phyloP scores from a whole-genome alignment of 2,329 filamentous ascomycete species.

The Aspergillus spinulosporus region DNA sequence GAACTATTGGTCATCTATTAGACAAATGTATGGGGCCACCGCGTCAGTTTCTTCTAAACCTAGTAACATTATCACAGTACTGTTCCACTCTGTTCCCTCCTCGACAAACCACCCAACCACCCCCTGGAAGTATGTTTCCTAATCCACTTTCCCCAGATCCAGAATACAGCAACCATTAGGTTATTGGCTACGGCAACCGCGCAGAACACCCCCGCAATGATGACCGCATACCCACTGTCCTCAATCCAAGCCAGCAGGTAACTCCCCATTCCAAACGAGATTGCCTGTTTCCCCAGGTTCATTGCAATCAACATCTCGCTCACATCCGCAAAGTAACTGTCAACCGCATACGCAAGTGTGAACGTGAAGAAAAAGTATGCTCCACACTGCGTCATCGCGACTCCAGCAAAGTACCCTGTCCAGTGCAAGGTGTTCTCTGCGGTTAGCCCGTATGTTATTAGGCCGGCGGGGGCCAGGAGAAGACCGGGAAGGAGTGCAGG shows the following conservation, averaged over 20 bases:
- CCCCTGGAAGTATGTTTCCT: slow-evolving; percentile 47
- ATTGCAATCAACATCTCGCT: slow-evolving; percentile 64
- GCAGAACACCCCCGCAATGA: slow-evolving; percentile 55
- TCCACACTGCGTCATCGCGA: slow-evolving; percentile 51
- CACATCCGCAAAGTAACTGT: slow-evolving; percentile 60
- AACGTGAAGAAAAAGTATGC: slow-evolving; percentile 60
- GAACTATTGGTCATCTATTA: too few relatives aligned
- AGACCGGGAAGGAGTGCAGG: slow-evolving; percentile 26
- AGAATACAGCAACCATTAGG: slow-evolving; percentile 51
- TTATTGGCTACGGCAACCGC: slow-evolving; percentile 54
- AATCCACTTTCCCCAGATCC: slow-evolving; percentile 54
- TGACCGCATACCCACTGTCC: slow-evolving; percentile 50
- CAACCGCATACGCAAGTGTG: slow-evolving; percentile 62
- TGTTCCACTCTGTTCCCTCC: neutral
- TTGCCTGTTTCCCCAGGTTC: slow-evolving; percentile 59
- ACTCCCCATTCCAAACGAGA: slow-evolving; percentile 55
- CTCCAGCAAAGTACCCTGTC: slow-evolving; percentile 51
- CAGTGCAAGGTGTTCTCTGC: slow-evolving; percentile 35
- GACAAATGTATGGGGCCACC: too few relatives aligned
- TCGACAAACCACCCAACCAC: slow-evolving; percentile 49
- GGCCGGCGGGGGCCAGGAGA: slow-evolving; percentile 32
- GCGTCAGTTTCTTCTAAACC: neutral
- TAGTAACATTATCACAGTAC: neutral
- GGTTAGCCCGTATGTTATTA: slow-evolving; percentile 36
- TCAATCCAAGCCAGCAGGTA: slow-evolving; percentile 55